phyloP scores from a whole-genome alignment of 352 stramenopile species.

The Phytopythium chamaehyphon region DNA sequence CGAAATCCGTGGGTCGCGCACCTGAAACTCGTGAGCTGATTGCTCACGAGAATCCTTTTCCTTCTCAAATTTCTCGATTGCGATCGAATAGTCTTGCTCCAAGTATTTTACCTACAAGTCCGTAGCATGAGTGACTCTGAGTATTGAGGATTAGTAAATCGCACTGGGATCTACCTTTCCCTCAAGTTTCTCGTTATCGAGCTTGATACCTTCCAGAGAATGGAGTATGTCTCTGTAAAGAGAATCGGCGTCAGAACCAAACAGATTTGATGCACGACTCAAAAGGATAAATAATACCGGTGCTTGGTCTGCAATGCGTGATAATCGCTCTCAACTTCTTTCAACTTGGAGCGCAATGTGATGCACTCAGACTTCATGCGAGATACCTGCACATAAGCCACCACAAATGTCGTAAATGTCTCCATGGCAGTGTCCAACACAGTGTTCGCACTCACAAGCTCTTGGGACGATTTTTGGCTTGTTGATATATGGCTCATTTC shows the following conservation, averaged over 20 bases:
- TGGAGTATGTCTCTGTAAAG: conserved; percentile 44
- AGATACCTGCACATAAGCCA: conserved; percentile 23
- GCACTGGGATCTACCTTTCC: conserved; percentile 32
- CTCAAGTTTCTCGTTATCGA: conserved; percentile 62
- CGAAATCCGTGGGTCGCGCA: conserved; percentile 1
- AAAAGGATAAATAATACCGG: conserved; percentile 22
- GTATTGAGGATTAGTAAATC: too few relatives aligned
- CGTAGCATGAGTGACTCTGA: too few relatives aligned
- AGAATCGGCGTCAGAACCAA: too few relatives aligned
- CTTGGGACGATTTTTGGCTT: conserved; percentile 54
- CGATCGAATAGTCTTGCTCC: conserved; percentile 50
- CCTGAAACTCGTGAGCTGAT: conserved; percentile 42
- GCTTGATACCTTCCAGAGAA: conserved; percentile 61
- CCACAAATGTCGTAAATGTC: background rate
- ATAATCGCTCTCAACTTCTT: conserved; percentile 78
- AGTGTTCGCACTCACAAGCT: conserved; percentile 32
- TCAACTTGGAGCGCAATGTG: conserved; percentile 59
- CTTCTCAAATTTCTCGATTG: conserved; percentile 54
- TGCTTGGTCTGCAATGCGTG: conserved; percentile 68
- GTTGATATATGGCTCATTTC: conserved; percentile 44
- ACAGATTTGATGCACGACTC: background rate
- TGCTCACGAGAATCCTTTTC: conserved; percentile 49
- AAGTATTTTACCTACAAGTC: conserved; percentile 55
- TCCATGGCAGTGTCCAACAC: background rate
- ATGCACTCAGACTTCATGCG: conserved; percentile 70